Percentiles rank a stretch among this genome's conserved stretches.
Evolutionary conservation across 352 stramenopile species (phyloP).

Genomic region (Pythium vanterpoolii): DNA sequence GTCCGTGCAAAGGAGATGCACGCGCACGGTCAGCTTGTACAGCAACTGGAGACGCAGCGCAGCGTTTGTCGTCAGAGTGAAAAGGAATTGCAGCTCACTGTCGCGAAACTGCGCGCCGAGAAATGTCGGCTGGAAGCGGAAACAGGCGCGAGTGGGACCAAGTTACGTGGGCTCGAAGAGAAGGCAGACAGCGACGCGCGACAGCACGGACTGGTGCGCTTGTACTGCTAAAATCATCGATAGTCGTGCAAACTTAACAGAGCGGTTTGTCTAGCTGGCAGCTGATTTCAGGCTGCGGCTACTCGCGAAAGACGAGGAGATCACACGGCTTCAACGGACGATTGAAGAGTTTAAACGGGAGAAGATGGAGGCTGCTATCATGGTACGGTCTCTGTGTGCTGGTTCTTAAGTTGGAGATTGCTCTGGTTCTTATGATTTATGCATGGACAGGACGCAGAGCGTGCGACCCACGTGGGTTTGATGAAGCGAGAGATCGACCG

Average conservation of each 20-base stretch:
- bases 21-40: slow-evolving; percentile 36
- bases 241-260: no score
- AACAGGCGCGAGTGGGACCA: slow-evolving; percentile 15
- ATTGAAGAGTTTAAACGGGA: slow-evolving; percentile 6
- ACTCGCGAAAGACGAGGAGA: slow-evolving; percentile 14
- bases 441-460: slow-evolving; percentile 1
- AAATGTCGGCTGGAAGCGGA: slow-evolving; percentile 46
- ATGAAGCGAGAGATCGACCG: slow-evolving; percentile 7
- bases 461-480: not conserved
- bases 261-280: not conserved
- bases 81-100: slow-evolving; percentile 34
- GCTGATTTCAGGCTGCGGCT: slow-evolving; percentile 19
- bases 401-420: not conserved
- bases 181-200: not conserved
- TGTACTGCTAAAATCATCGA: not conserved
- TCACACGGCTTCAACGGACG: not conserved
- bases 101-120: slow-evolving; percentile 42
- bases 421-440: not conserved
- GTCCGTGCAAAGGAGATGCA: slow-evolving; percentile 47
- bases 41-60: slow-evolving; percentile 32
- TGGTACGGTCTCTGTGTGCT: not conserved
- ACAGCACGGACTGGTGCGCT: slow-evolving; percentile 5
- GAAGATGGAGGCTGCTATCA: not conserved
- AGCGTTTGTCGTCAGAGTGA: slow-evolving; percentile 21
- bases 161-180: slow-evolving; percentile 3